A percentile compares a stretch with the other conserved stretches of the same genome.
Evolutionary conservation across 1,139 yeast genomes (phyloP).

Genomic region (Saccharomycopsis hybrid): DNA sequence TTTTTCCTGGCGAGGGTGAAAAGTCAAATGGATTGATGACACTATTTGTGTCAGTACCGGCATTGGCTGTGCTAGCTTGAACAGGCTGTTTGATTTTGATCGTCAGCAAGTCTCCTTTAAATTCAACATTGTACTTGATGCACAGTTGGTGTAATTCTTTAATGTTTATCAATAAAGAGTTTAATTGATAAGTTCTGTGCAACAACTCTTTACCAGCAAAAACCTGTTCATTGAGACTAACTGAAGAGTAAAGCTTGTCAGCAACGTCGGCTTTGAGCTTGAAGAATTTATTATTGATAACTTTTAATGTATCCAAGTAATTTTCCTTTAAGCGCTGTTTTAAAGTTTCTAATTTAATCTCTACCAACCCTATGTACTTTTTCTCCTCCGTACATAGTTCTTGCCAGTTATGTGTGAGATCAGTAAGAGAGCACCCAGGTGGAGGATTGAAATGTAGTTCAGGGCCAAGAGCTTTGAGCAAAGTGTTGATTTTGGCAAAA

Average conservation of each 20-base stretch:
- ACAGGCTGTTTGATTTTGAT: not conserved
- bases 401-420: slow-evolving; percentile 10
- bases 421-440: not conserved
- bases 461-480: slow-evolving; percentile 2
- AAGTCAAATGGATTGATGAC: not conserved
- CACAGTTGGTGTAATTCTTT: slow-evolving; percentile 7
- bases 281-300: slow-evolving; percentile 8
- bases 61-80: not conserved
- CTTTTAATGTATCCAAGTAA: slow-evolving; percentile 14
- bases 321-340: slow-evolving; percentile 10
- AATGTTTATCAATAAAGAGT: slow-evolving; percentile 9
- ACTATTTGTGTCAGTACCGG: not conserved
- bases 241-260: too few species aligned
- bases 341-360: slow-evolving; percentile 7
- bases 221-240: too few species aligned
- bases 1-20: not conserved
- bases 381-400: slow-evolving; percentile 9
- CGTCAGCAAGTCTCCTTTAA: not conserved
- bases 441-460: slow-evolving; percentile 8
- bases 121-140: slow-evolving; percentile 4
- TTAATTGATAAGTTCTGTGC: not conserved
- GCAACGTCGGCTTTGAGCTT: not conserved
- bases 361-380: slow-evolving; percentile 8
- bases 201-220: too few species aligned
- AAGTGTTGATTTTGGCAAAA: slow-evolving; percentile 4